Conservation (phyloP, 129 eudicot species). For the Dittrichia graveolens region DNA sequence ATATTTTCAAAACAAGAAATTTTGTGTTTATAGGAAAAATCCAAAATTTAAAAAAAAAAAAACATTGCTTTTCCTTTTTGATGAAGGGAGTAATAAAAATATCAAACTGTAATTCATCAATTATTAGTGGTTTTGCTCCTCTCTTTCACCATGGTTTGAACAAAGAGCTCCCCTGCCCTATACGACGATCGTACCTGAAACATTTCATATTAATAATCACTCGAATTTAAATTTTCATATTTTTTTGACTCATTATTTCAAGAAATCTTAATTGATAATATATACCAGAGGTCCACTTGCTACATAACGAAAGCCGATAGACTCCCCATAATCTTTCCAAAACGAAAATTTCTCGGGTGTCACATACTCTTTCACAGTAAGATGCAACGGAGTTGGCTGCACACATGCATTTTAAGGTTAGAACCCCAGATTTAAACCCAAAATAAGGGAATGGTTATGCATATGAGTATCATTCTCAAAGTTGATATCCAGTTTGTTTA, state of each 20-base stretch:
- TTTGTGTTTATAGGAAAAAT: too few species aligned
- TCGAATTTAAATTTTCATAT: not conserved
- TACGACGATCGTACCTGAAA: conserved; percentile 88
- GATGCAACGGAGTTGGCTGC: conserved; percentile 92
- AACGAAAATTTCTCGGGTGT: conserved; percentile 79
- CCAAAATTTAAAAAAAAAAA: too few species aligned
- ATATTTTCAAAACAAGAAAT: too few species aligned
- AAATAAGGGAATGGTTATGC: too few species aligned
- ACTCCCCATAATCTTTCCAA: conserved; percentile 91
- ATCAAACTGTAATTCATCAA: not conserved
- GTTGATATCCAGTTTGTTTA: too few species aligned
- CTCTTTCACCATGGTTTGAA: conserved; percentile 86
- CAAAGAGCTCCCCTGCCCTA: conserved; percentile 94
- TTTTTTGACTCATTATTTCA: not conserved
- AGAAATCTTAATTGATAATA: not conserved
- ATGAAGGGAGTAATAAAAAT: not conserved
- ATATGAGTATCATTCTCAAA: too few species aligned
- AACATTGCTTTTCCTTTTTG: not conserved
- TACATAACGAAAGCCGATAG: conserved; percentile 92
- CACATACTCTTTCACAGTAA: conserved; percentile 87
- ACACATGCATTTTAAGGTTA: not conserved
- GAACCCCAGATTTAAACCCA: too few species aligned
- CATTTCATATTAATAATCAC: not conserved
- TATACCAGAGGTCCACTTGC: conserved; percentile 94
- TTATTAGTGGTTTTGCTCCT: conserved; percentile 38